phyloP scores from a whole-genome alignment of 2,329 filamentous ascomycete species.

The Scytalidium lignicola region DNA sequence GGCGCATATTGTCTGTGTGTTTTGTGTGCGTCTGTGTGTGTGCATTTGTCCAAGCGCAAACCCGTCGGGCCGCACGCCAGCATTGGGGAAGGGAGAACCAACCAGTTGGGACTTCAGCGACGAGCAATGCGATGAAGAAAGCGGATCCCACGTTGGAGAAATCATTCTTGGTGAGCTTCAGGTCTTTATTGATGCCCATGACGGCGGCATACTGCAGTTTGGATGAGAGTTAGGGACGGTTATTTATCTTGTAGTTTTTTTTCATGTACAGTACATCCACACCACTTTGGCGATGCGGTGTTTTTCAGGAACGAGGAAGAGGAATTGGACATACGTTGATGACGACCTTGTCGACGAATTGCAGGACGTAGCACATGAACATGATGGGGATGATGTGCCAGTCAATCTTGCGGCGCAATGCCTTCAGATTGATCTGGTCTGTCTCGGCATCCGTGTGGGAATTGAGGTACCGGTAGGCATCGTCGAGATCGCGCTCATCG shows the following conservation, averaged over 20 bases:
- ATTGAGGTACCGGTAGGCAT: constrained; percentile 33
- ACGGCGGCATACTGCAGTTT: constrained; percentile 56
- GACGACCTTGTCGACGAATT: constrained; percentile 60
- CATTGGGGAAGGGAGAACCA: constrained; percentile 10
- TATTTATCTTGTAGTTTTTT: too few species aligned
- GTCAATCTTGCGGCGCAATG: constrained; percentile 51
- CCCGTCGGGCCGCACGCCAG: not conserved
- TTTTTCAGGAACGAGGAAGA: too few species aligned
- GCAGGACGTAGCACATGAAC: constrained; percentile 57
- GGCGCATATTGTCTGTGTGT: too few species aligned
- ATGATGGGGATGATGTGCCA: constrained; percentile 55
- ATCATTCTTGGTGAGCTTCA: constrained; percentile 51
- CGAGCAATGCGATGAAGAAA: constrained; percentile 56
- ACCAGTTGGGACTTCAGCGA: constrained; percentile 57
- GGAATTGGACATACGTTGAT: constrained; percentile 45
- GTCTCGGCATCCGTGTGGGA: constrained; percentile 34
- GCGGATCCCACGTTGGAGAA: constrained; percentile 58
- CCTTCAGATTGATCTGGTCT: constrained; percentile 35
- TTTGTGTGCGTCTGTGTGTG: not conserved
- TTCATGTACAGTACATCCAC: too few species aligned
- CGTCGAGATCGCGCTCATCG: constrained; percentile 31
- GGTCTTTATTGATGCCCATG: constrained; percentile 55
- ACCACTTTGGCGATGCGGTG: too few species aligned
- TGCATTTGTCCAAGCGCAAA: not conserved
- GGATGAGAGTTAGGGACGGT: too few species aligned